These are phyloP conservation scores for Cardamine chenopodiifolia DNA, from an alignment of 345 rosid species.

Conservation along the genomic window DNA sequence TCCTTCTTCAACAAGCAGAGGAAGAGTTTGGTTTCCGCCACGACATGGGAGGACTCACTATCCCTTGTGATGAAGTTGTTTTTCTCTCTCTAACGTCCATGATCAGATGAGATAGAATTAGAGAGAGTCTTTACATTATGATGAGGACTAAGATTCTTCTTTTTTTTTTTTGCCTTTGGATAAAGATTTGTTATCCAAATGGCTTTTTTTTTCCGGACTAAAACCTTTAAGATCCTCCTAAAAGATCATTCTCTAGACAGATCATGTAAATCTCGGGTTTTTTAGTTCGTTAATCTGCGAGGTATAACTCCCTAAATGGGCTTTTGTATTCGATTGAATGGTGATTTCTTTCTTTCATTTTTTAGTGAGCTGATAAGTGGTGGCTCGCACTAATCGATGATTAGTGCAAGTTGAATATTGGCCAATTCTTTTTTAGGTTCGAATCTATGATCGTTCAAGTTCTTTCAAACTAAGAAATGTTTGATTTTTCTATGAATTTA, in stretches of 20 bases:
- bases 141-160: constrained; percentile 28
- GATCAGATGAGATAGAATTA: constrained; percentile 31
- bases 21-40: constrained; percentile 96
- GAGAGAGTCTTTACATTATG: constrained; percentile 24
- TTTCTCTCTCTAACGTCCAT: constrained; percentile 39
- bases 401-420: constrained; percentile 33
- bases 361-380: constrained; percentile 34
- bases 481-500: constrained; percentile 24
- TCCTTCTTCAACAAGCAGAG: constrained; percentile 78
- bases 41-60: constrained; percentile 84
- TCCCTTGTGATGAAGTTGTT: constrained; percentile 91
- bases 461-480: constrained; percentile 41
- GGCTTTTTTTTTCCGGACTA: constrained; percentile 37
- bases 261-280: constrained; percentile 42
- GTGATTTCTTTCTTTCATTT: not conserved
- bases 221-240: constrained; percentile 32
- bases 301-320: constrained; percentile 19
- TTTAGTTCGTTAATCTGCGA: constrained; percentile 28
- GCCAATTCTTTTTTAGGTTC: not conserved
- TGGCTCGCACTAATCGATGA: constrained; percentile 23
- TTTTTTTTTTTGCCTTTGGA: constrained; percentile 38
- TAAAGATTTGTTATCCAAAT: constrained; percentile 36
- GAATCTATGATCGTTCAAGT: constrained; percentile 37
- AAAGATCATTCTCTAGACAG: constrained; percentile 24
- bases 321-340: constrained; percentile 14